Conservation (phyloP, 371 early-diverging fungal genomes). For the Gilbertella persicaria region DNA sequence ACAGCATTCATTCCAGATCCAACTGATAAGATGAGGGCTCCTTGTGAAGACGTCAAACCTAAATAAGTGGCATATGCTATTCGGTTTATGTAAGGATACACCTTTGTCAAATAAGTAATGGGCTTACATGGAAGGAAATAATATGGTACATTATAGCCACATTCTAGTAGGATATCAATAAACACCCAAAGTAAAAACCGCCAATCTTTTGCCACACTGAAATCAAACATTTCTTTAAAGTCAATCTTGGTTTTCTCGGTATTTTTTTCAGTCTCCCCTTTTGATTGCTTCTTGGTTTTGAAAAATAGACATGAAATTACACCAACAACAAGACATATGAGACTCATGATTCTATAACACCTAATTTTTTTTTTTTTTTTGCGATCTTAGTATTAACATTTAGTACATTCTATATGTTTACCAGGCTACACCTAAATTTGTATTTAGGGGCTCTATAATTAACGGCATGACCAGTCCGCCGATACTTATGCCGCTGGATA, state of each 20-base stretch:
- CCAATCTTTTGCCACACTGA: constrained; percentile 42
- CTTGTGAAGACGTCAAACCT: constrained; percentile 27
- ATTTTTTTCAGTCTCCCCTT: background rate
- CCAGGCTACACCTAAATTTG: constrained; percentile 56
- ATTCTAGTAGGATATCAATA: constrained; percentile 35
- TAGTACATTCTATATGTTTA: constrained; percentile 7
- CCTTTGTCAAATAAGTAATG: too few species aligned
- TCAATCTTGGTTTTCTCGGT: background rate
- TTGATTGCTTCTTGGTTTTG: constrained; percentile 1
- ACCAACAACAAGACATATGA: constrained; percentile 18
- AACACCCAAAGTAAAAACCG: constrained; percentile 43
- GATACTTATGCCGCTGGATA: constrained; percentile 73
- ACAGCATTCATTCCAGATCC: constrained; percentile 25
- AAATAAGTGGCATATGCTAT: constrained; percentile 28
- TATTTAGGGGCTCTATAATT: constrained; percentile 58
- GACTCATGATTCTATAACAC: constrained; percentile 25
- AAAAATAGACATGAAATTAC: constrained; percentile 16
- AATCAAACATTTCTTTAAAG: constrained; percentile 38
- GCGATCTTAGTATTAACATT: background rate
- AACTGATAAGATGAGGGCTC: constrained; percentile 24
- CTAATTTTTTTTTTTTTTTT: background rate
- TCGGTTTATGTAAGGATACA: background rate
- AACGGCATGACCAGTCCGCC: constrained; percentile 75
- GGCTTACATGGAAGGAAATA: constrained; percentile 52
- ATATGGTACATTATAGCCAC: constrained; percentile 58